Evolutionary conservation across 768 basidiomycete genomes (phyloP).

Genomic region (Mrakia frigida): DNA sequence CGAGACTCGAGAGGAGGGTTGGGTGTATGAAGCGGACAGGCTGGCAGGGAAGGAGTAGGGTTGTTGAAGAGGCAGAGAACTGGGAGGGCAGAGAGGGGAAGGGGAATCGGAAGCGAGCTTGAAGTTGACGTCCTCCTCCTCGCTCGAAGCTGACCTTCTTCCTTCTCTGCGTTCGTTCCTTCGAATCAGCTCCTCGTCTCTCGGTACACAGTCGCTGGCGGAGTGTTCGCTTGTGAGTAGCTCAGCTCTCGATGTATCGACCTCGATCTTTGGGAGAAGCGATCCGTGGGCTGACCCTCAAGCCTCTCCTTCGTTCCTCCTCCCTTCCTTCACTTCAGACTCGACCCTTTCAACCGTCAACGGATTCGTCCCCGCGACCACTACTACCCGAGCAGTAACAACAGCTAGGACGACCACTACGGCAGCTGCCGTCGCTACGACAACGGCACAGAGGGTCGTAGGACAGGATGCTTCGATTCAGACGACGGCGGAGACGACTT

Average conservation of each 20-base stretch:
- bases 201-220: not conserved
- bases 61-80: too few relatives aligned
- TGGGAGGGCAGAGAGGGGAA: not conserved
- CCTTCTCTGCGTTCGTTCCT: not conserved
- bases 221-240: not conserved
- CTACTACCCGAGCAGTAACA: not conserved
- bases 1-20: too few relatives aligned
- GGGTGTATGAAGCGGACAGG: too few relatives aligned
- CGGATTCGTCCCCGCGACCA: not conserved
- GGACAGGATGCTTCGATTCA: not conserved
- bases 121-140: not conserved
- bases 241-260: not conserved
- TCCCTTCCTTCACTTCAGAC: not conserved
- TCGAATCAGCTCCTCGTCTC: slow-evolving; percentile 4
- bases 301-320: not conserved
- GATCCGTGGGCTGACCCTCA: not conserved
- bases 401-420: not conserved
- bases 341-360: slow-evolving; percentile 1
- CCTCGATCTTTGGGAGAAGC: not conserved
- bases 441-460: not conserved
- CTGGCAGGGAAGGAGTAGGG: not conserved
- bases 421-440: not conserved
- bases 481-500: not conserved
- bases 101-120: not conserved
- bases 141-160: not conserved